These are phyloP conservation scores for Cutaneotrichosporon cyanovorans DNA, from an alignment of 1,284 basidiomycete species.

Conservation along the genomic window DNA sequence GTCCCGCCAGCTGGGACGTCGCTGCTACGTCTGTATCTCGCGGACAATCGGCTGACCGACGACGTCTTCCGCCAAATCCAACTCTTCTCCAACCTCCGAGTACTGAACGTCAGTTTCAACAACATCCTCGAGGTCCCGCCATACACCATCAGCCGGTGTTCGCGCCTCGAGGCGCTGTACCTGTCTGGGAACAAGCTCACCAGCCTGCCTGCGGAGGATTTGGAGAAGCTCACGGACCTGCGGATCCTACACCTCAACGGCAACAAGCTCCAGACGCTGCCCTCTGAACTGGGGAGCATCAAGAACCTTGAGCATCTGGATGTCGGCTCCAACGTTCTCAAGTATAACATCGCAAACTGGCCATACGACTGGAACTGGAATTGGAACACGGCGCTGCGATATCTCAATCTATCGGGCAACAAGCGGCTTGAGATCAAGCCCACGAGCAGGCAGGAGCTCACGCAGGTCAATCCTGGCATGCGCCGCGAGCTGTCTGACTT, in stretches of 20 bases:
- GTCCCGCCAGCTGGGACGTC: constrained; percentile 18
- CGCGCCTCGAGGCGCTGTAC: constrained; percentile 73
- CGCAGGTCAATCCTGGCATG: constrained; percentile 17
- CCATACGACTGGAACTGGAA: constrained; percentile 99
- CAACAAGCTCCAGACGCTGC: constrained; percentile 86
- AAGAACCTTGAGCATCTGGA: constrained; percentile 75
- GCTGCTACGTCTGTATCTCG: constrained; percentile 61
- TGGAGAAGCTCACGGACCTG: constrained; percentile 61
- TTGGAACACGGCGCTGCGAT: constrained; percentile 86
- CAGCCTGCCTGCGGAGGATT: constrained; percentile 79
- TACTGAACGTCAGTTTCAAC: constrained; percentile 93
- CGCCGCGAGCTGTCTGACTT: constrained; percentile 68
- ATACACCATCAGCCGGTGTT: constrained; percentile 64
- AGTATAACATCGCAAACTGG: constrained; percentile 98
- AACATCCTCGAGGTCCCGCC: constrained; percentile 83
- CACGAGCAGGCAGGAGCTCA: constrained; percentile 48
- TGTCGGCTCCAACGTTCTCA: constrained; percentile 87
- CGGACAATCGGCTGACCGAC: constrained; percentile 82
- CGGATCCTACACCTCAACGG: constrained; percentile 82
- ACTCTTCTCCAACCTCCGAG: constrained; percentile 64
- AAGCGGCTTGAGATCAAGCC: constrained; percentile 82
- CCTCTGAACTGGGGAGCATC: constrained; percentile 80
- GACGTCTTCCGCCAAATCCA: constrained; percentile 70
- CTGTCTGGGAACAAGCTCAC: constrained; percentile 89
- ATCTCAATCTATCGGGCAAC: constrained; percentile 82